phyloP scores from a whole-genome alignment of 495 filamentous ascomycete genomes.

The Parmelia sp. region DNA sequence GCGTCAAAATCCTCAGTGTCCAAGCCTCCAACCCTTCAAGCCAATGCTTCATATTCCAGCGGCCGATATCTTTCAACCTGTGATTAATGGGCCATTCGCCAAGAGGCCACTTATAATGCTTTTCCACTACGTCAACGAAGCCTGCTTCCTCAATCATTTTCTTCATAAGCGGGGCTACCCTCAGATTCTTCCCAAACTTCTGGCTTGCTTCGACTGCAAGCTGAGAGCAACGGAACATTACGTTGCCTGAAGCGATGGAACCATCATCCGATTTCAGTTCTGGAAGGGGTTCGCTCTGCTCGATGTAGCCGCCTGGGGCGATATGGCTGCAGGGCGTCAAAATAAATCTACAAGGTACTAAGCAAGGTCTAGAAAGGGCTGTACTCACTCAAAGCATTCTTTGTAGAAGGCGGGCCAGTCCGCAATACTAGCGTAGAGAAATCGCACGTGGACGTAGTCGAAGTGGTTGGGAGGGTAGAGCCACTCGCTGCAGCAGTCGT shows the following conservation, averaged over 20 bases:
- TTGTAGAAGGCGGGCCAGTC: conserved; percentile 50
- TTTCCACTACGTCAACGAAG: conserved; percentile 54
- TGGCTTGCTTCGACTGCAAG: conserved; percentile 48
- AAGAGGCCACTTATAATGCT: conserved; percentile 56
- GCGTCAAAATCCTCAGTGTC: conserved; percentile 53
- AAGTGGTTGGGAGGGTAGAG: conserved; percentile 46
- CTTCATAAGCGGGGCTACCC: conserved; percentile 39
- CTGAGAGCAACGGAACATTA: conserved; percentile 44
- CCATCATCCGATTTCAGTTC: conserved; percentile 45
- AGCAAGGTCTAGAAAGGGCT: neutral
- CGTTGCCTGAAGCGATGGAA: conserved; percentile 44
- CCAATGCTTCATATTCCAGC: conserved; percentile 54
- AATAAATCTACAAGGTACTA: neutral
- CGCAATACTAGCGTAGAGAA: conserved; percentile 49
- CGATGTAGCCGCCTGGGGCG: conserved; percentile 60
- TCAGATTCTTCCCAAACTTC: conserved; percentile 43
- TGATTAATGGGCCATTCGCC: conserved; percentile 62
- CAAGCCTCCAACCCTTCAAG: conserved; percentile 54
- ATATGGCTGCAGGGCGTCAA: conserved; percentile 33
- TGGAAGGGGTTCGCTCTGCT: conserved; percentile 51
- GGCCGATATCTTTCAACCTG: conserved; percentile 57
- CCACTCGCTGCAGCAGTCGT: conserved; percentile 50
- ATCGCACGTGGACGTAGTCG: conserved; percentile 60
- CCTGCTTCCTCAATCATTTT: conserved; percentile 41
- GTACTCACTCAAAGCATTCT: conserved; percentile 32